Conservation (phyloP, 1,284 basidiomycete genomes). For the Ceratobasidium sp. region DNA sequence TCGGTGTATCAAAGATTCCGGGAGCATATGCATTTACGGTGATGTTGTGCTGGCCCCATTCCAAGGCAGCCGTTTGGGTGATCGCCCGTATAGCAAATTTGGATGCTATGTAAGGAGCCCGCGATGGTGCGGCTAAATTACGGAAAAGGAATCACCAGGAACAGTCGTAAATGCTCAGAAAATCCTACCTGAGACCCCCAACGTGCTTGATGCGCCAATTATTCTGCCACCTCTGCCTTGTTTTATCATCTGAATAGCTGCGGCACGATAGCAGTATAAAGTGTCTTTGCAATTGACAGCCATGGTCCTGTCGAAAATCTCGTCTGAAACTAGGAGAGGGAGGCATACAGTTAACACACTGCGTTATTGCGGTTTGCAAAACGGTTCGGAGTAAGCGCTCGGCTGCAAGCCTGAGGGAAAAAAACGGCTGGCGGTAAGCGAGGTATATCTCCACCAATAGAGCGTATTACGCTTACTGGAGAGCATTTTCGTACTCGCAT, state of each 20-base stretch:
- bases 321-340: background rate
- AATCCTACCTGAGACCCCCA: background rate
- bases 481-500: too few species aligned
- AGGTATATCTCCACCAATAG: too few species aligned
- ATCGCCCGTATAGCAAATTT: slow-evolving; percentile 4
- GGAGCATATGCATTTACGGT: slow-evolving; percentile 43
- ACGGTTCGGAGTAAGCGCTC: too few species aligned
- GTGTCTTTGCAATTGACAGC: slow-evolving; percentile 51
- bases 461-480: too few species aligned
- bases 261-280: slow-evolving; percentile 53
- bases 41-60: slow-evolving; percentile 36
- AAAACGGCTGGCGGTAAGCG: too few species aligned
- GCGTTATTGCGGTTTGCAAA: too few species aligned
- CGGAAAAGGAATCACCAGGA: background rate
- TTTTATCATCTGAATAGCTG: slow-evolving; percentile 50
- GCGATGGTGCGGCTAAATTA: background rate
- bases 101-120: background rate
- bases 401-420: too few species aligned
- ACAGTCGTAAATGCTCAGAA: background rate
- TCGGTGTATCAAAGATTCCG: slow-evolving; percentile 39
- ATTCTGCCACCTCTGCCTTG: slow-evolving; percentile 53
- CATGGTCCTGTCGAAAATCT: slow-evolving; percentile 41
- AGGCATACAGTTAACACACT: too few species aligned
- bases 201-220: slow-evolving; percentile 46
- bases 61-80: slow-evolving; percentile 8